Evolutionary conservation across 2,329 filamentous ascomycete species (phyloP).

Genomic region (Fusarium vanettenii): DNA sequence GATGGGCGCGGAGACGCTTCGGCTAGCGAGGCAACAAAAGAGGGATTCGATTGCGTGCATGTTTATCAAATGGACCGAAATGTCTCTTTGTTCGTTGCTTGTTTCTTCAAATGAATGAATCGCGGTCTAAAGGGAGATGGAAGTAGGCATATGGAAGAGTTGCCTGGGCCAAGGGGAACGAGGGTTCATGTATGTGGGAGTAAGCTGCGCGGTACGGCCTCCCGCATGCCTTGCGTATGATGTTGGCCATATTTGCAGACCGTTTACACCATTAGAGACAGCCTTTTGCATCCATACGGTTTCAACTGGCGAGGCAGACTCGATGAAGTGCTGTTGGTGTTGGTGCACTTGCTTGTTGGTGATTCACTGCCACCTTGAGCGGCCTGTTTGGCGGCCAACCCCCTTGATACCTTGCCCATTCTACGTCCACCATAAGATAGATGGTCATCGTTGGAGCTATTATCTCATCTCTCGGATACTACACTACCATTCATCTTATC

Average conservation of each 20-base stretch:
- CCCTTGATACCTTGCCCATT: too few species aligned
- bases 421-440: too few species aligned
- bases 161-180: background rate
- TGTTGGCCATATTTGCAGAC: background rate
- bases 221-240: background rate
- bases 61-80: background rate
- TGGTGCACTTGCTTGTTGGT: background rate
- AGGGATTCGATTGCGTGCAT: constrained; percentile 9
- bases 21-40: background rate
- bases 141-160: background rate
- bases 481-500: too few species aligned
- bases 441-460: too few species aligned
- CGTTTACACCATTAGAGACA: background rate
- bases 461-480: background rate
- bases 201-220: background rate
- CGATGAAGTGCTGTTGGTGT: background rate
- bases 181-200: background rate
- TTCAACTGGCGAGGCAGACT: background rate
- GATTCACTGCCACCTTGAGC: background rate
- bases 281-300: background rate
- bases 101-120: background rate
- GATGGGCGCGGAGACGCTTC: accelerated
- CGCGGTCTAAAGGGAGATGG: background rate
- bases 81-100: background rate
- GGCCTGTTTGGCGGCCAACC: background rate